Base-by-base conservation (phyloP, 148 eudicot genomes). In the Diospyros kaki region DNA sequence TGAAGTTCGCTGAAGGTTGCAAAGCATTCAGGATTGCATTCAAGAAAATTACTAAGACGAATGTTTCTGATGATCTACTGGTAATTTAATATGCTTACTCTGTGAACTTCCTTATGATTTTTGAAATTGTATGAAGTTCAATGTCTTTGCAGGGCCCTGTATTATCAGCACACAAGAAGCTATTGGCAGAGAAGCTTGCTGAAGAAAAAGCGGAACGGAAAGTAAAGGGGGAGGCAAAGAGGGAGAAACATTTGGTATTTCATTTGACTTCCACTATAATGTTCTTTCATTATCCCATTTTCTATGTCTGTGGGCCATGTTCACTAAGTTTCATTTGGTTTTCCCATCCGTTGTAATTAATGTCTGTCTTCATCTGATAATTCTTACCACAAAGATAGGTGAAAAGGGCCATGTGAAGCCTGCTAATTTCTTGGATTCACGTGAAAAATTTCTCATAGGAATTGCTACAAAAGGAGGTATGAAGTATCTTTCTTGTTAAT, bases 401-500 rank as follows among this genome's bases (percentile, higher is more conserved):
- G 96, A 95, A 82, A 90, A 76, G 75, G 98, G 98, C 63, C 97
- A 92, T 81, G 87, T 86, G 70, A 87, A 89, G 85, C 97, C 91
- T 76, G 90, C 79, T 8, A 88, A 83, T 64, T 84, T 79, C 80
- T 87, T 88, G 76, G 97, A 85, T 66, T 67, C 96, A 39, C 91
- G 90, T 77, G 98, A 94, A 69, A 94, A 94, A 81, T 78, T 87
- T 73, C 87, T 94, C 55, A 83, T 92, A 63, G 92, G 96, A 66
- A 84, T 90, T 67, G 98, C 97, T 15, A 92, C 98, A 7, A 94
- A 92, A 90, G 98, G 97, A 92, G 98, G 98, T 94, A 85, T 6
- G 10, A 38, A 14, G 59, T 48, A n/a, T 62, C 52, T 39, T 73
- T 39, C 15, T 14, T 39, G 60, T 56, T 17, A 38, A 28, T 3